These are phyloP conservation scores for Ustilago sp. DNA, from an alignment of 1,284 basidiomycete genomes.

Conservation along the genomic window DNA sequence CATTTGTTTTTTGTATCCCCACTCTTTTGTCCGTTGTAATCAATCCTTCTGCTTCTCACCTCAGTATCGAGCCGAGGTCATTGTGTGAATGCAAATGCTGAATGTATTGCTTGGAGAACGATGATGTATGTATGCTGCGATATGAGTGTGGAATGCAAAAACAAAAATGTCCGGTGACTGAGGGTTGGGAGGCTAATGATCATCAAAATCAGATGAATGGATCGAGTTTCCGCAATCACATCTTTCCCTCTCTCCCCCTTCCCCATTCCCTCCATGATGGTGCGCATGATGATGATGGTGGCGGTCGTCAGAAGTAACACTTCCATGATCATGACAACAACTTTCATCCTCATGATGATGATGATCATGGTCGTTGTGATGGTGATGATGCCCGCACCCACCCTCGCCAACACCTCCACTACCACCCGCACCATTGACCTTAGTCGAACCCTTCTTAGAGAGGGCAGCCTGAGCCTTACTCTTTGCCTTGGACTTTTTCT, in stretches of 20 bases:
- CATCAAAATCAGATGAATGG: slow-evolving; percentile 42
- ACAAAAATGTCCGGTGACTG: neutral
- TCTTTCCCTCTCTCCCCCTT: slow-evolving; percentile 20
- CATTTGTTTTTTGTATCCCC: neutral
- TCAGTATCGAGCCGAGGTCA: neutral
- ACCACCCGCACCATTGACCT: neutral
- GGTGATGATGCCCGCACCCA: slow-evolving; percentile 7
- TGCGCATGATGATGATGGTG: slow-evolving; percentile 8
- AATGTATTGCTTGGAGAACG: neutral
- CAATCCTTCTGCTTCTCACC: neutral
- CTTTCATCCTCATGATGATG: slow-evolving; percentile 22
- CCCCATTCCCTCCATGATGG: neutral
- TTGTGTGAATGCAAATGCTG: too few relatives aligned
- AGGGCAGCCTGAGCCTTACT: slow-evolving; percentile 52
- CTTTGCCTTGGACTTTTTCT: slow-evolving; percentile 61
- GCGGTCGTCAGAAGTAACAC: slow-evolving; percentile 16
- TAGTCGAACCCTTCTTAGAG: slow-evolving; percentile 10
- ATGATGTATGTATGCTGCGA: slow-evolving; percentile 3
- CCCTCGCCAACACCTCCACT: neutral
- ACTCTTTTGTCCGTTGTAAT: slow-evolving; percentile 1
- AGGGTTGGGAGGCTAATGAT: slow-evolving; percentile 2
- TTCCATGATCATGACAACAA: slow-evolving; percentile 23
- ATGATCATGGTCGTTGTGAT: slow-evolving; percentile 23
- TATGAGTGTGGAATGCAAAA: neutral
- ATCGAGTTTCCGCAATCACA: slow-evolving; percentile 56